These are phyloP conservation scores for Sideroxylon spinosum DNA, from an alignment of 179 eudicot species.

Conservation along the genomic window DNA sequence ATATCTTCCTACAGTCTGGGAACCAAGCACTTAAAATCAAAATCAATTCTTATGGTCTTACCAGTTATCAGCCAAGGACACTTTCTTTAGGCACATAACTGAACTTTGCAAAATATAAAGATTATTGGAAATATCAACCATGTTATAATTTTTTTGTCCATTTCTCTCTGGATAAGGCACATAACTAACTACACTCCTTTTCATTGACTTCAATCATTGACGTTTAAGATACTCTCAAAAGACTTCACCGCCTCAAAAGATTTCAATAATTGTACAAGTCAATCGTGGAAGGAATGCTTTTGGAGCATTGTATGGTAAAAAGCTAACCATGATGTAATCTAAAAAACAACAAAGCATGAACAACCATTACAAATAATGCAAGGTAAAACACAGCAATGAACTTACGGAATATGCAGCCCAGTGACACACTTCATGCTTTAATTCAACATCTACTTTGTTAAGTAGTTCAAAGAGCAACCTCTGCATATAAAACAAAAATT, in stretches of 20 bases:
- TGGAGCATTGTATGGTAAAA: no score
- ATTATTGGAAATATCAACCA: background rate
- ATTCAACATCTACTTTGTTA: constrained; percentile 74
- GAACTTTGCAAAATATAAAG: background rate
- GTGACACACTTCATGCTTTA: constrained; percentile 89
- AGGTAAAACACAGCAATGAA: constrained; percentile 10
- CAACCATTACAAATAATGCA: background rate
- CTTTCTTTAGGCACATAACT: background rate
- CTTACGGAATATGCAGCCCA: constrained; percentile 99
- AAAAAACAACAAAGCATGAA: background rate
- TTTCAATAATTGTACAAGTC: no score
- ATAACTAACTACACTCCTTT: no score
- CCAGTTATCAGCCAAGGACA: background rate
- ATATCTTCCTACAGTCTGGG: background rate
- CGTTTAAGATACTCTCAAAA: no score
- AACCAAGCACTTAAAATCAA: background rate
- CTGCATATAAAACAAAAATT: constrained; percentile 32
- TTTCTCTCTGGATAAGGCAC: background rate
- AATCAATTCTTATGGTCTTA: background rate
- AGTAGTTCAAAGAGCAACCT: constrained; percentile 78
- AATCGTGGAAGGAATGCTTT: no score
- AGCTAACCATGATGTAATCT: constrained; percentile 4
- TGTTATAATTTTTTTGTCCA: background rate
- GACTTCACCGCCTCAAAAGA: no score
- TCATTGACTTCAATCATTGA: no score